Conservation (phyloP, 1,284 basidiomycete species). For the Schizopora paradoxa region DNA sequence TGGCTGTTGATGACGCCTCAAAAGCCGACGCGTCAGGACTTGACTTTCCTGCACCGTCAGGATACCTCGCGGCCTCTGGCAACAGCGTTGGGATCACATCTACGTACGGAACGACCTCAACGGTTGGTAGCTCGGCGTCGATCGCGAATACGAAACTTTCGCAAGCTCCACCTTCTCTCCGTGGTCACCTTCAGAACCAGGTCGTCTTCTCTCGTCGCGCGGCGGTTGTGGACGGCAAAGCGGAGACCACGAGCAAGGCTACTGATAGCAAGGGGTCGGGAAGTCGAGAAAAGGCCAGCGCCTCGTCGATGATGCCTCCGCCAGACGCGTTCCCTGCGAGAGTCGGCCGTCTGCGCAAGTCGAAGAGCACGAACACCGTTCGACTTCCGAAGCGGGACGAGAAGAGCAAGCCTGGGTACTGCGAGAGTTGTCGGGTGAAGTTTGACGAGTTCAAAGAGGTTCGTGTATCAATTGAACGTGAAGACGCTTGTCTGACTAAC, state of each 20-base stretch:
- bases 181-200: constrained; percentile 55
- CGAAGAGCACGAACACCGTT: constrained; percentile 73
- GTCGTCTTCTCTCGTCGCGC: constrained; percentile 58
- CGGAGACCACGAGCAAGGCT: too few species aligned
- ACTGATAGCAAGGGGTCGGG: constrained; percentile 25
- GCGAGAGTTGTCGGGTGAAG: constrained; percentile 91
- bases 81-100: constrained; percentile 94
- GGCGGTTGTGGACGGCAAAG: constrained; percentile 24
- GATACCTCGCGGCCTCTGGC: constrained; percentile 85
- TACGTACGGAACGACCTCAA: constrained; percentile 83
- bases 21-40: constrained; percentile 59
- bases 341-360: constrained; percentile 55
- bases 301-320: constrained; percentile 59
- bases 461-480: constrained; percentile 26
- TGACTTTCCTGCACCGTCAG: constrained; percentile 52
- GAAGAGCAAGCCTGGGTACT: constrained; percentile 92
- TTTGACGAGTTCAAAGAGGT: constrained; percentile 88
- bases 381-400: constrained; percentile 74
- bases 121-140: constrained; percentile 39
- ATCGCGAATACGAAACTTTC: constrained; percentile 31
- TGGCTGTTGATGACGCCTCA: constrained; percentile 37
- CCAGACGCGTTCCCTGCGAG: constrained; percentile 47
- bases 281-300: constrained; percentile 28
- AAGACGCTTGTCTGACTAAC: constrained; percentile 1
- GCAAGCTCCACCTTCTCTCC: constrained; percentile 48